These are phyloP conservation scores for Sphagnum contortum DNA, from an alignment of 225 moss, liverwort and hornwort genomes.

Conservation along the genomic window DNA sequence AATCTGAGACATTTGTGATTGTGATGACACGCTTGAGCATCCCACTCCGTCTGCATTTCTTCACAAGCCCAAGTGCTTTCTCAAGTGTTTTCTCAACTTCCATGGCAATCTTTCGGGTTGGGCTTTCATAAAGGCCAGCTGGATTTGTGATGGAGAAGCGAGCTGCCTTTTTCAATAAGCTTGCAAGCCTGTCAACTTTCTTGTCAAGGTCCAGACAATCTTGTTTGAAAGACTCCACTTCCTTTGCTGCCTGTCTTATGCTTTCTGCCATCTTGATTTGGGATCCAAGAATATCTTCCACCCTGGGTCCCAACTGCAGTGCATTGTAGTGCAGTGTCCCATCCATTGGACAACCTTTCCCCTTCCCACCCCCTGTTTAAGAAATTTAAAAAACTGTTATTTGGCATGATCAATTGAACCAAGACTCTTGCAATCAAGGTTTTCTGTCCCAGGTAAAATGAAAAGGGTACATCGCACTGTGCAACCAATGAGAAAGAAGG, in stretches of 20 bases:
- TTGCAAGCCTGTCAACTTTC: conserved; percentile 46
- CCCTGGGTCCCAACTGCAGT: conserved; percentile 22
- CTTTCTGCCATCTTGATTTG: conserved; percentile 40
- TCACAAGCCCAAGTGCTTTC: conserved; percentile 60
- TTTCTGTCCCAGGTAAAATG: no score
- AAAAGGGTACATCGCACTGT: no score
- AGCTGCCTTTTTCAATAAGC: conserved; percentile 43
- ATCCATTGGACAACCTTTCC: background rate
- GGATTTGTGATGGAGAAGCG: conserved; percentile 43
- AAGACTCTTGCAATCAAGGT: no score
- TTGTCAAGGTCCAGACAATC: conserved; percentile 59
- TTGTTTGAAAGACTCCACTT: conserved; percentile 61
- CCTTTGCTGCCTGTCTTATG: conserved; percentile 39
- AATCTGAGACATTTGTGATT: conserved; percentile 73
- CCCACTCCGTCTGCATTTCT: conserved; percentile 79
- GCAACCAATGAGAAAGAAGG: no score
- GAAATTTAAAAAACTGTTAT: no score
- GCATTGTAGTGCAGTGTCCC: conserved; percentile 25
- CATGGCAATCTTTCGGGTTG: conserved; percentile 71
- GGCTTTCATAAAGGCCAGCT: conserved; percentile 68
- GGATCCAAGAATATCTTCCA: conserved; percentile 23
- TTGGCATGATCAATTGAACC: no score
- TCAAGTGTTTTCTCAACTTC: conserved; percentile 78
- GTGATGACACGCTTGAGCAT: conserved; percentile 80
- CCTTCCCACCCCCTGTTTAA: no score